phyloP scores from a whole-genome alignment of 164 flowering plant species.

The Liquidambar formosana region DNA sequence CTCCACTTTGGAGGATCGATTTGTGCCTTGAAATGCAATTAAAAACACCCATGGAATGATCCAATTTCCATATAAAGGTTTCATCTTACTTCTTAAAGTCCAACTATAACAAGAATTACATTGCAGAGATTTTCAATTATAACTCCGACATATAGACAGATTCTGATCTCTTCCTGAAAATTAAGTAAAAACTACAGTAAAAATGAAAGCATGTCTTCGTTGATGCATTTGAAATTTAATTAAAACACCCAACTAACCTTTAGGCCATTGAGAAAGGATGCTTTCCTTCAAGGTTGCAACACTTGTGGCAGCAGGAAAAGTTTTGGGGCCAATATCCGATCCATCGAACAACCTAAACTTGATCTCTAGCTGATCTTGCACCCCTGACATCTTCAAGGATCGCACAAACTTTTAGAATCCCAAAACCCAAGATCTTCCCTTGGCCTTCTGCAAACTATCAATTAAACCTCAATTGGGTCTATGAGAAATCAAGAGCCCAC shows the following conservation, averaged over 20 bases:
- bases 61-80: not conserved
- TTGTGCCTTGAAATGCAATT: not conserved
- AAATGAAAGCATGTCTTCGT: not conserved
- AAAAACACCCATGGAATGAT: not conserved
- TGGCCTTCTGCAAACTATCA: not conserved
- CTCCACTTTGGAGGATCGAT: not conserved
- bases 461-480: not conserved
- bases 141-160: not conserved
- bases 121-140: not conserved
- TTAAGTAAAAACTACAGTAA: not conserved
- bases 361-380: conserved; percentile 76
- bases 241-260: conserved; percentile 44
- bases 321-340: conserved; percentile 84
- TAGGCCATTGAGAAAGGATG: conserved; percentile 87
- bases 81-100: not conserved
- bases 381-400: conserved; percentile 53
- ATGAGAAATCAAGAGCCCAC: not conserved
- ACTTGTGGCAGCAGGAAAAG: conserved; percentile 65
- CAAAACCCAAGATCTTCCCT: conserved; percentile 22
- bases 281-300: conserved; percentile 75
- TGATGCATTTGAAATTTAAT: not conserved
- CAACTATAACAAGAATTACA: not conserved
- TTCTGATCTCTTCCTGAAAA: not conserved
- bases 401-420: conserved; percentile 11
- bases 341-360: conserved; percentile 80